A percentile compares a stretch with the other conserved stretches of the same genome.
These are phyloP conservation scores for Cryptomeria japonica DNA, from an alignment of 75 land plant genomes.

Conservation along the genomic window DNA sequence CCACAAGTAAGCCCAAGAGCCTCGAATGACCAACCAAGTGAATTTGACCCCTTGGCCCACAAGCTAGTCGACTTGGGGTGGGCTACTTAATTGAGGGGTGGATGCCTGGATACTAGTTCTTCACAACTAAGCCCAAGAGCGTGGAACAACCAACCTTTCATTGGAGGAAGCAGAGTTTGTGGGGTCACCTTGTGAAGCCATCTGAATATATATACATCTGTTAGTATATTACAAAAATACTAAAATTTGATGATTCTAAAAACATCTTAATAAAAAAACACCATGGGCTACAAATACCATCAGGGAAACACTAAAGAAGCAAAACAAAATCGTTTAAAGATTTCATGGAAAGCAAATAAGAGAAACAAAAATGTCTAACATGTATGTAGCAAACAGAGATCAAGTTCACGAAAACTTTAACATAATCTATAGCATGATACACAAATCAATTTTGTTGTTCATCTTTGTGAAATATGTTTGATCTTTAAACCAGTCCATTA, in stretches of 20 bases:
- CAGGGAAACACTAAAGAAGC: not conserved
- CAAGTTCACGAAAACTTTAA: no score
- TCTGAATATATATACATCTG: not conserved
- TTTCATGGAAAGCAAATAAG: not conserved
- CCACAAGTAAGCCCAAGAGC: no score
- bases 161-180: slow-evolving; percentile 3
- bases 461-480: not conserved
- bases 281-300: not conserved
- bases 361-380: not conserved
- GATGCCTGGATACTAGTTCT: no score
- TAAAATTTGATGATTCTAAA: not conserved
- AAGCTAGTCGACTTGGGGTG: no score
- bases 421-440: no score
- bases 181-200: slow-evolving; percentile 1
- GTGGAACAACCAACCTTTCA: no score
- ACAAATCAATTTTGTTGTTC: not conserved
- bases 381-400: not conserved
- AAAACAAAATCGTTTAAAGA: not conserved
- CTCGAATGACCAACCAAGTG: no score
- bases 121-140: no score
- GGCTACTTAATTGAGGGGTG: no score
- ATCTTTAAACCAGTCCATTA: not conserved
- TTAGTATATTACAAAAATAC: not conserved
- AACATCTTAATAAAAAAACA: not conserved
- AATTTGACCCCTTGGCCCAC: no score